Conservation (phyloP, 163 green algal species). For the Trebouxia gelatinosa region DNA sequence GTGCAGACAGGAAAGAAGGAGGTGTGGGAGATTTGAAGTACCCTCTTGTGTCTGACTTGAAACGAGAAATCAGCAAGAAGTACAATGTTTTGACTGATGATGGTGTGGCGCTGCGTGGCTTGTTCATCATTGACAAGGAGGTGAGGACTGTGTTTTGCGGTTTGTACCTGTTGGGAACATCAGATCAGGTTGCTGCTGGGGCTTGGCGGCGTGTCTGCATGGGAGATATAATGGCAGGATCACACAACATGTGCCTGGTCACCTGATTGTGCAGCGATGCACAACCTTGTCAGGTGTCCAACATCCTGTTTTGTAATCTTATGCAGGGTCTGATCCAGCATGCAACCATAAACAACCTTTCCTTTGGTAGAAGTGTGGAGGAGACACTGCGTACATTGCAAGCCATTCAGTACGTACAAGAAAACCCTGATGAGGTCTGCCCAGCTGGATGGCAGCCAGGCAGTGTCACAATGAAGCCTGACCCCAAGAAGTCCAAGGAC, state of each 20-base stretch:
- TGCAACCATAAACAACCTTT: constrained; percentile 98
- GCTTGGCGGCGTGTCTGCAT: too few species aligned
- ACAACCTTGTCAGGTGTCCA: too few species aligned
- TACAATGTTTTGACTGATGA: constrained; percentile 93
- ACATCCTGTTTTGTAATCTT: too few species aligned
- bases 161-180: too few species aligned
- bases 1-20: constrained; percentile 82
- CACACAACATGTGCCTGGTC: too few species aligned
- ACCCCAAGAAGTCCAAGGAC: constrained; percentile 87
- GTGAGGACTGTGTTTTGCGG: constrained; percentile 22
- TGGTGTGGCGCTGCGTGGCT: constrained; percentile 93
- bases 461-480: constrained; percentile 90
- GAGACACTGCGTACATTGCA: constrained; percentile 96
- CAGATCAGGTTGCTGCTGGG: too few species aligned
- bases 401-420: constrained; percentile 72
- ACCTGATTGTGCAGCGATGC: background rate
- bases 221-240: too few species aligned
- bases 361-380: constrained; percentile 95
- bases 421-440: constrained; percentile 96
- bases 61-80: constrained; percentile 83
- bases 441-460: constrained; percentile 90
- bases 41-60: constrained; percentile 95
- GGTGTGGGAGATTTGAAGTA: constrained; percentile 93
- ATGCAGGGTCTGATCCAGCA: constrained; percentile 91
- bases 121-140: constrained; percentile 99